A percentile compares a stretch with the other conserved stretches of the same genome.
Evolutionary conservation across 1,139 yeast genomes (phyloP).

Genomic region (Yamadazyma conglobata): DNA sequence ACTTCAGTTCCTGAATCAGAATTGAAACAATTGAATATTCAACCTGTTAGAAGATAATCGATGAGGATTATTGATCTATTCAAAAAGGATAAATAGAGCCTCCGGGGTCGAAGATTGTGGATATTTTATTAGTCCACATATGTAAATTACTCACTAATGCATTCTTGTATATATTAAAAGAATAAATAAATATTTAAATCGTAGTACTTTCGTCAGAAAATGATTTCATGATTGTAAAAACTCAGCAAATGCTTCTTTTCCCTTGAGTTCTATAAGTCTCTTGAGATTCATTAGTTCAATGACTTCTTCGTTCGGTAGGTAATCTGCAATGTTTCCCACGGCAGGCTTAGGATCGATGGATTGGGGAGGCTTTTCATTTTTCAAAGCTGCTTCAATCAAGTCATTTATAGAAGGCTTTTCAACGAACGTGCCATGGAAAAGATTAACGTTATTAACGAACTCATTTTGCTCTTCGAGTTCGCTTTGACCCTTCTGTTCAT

Average conservation of each 20-base stretch:
- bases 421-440: conserved; percentile 10
- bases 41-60: conserved; percentile 5
- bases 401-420: conserved; percentile 26
- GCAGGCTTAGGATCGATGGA: neutral
- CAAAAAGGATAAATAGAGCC: too few species aligned
- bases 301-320: conserved; percentile 32
- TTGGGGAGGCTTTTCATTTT: neutral
- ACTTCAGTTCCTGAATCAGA: conserved; percentile 24
- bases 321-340: too few species aligned
- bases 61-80: neutral
- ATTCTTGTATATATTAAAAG: conserved; percentile 6
- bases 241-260: conserved; percentile 59
- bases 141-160: conserved; percentile 1
- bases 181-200: conserved; percentile 10
- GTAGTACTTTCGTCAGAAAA: neutral
- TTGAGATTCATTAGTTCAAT: conserved; percentile 56
- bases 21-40: conserved; percentile 10
- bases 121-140: neutral
- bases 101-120: too few species aligned
- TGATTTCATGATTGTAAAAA: conserved; percentile 37
- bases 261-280: conserved; percentile 62
- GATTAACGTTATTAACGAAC: conserved; percentile 24
- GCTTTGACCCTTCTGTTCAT: conserved; percentile 19
- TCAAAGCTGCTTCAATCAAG: conserved; percentile 22
- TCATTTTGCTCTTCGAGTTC: conserved; percentile 22